Percentiles rank a stretch among this genome's conserved stretches.
Evolutionary conservation across 2,329 filamentous ascomycete genomes (phyloP).

Genomic region (Diaporthe citrichinensis): DNA sequence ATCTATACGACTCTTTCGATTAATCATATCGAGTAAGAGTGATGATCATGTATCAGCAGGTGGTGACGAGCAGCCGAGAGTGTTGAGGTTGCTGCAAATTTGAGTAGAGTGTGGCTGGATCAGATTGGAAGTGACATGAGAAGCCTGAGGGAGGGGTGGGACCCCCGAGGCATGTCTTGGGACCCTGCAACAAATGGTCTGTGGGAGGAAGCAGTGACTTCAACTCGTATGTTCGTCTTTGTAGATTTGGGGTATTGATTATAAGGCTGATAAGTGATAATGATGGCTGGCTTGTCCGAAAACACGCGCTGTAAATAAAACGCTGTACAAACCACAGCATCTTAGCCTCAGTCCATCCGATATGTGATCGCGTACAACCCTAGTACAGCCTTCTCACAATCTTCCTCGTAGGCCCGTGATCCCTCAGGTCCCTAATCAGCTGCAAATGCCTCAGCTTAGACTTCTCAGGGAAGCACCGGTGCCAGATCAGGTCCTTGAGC

Average conservation of each 20-base stretch:
- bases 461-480: conserved; percentile 37
- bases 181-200: too few species aligned
- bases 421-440: conserved; percentile 32
- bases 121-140: too few species aligned
- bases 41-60: too few species aligned
- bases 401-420: conserved; percentile 35
- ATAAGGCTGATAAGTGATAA: neutral
- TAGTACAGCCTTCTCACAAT: conserved; percentile 35
- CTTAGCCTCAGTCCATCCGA: too few species aligned
- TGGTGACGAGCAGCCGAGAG: too few species aligned
- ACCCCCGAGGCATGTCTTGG: too few species aligned
- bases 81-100: too few species aligned
- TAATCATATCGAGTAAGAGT: too few species aligned
- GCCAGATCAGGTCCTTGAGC: conserved; percentile 38
- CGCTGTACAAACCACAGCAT: too few species aligned
- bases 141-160: too few species aligned
- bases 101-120: too few species aligned
- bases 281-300: neutral
- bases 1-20: too few species aligned
- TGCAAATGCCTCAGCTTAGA: conserved; percentile 38
- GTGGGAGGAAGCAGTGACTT: neutral
- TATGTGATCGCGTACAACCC: neutral
- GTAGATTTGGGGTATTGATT: neutral
- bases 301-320: neutral
- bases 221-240: neutral